phyloP scores from a whole-genome alignment of 352 stramenopile genomes.

The Pythium brachiatum region DNA sequence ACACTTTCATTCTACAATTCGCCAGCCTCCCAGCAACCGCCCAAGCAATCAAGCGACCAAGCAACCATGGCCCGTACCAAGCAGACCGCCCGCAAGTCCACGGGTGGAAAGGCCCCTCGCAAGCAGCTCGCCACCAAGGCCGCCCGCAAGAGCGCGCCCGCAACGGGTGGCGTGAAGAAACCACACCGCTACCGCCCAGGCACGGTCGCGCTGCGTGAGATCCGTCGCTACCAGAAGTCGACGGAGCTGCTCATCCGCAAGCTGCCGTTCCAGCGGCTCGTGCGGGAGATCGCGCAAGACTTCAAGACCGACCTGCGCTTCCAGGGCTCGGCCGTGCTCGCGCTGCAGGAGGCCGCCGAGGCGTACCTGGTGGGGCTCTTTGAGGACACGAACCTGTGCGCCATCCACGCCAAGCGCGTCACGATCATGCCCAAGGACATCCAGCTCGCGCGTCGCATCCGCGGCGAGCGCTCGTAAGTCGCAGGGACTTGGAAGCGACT shows the following conservation, averaged over 20 bases:
- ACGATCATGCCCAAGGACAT: neutral
- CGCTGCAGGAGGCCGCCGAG: neutral
- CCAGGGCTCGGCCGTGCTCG: conserved; percentile 27
- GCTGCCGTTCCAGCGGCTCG: conserved; percentile 90
- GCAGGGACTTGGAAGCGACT: no score
- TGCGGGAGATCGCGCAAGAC: conserved; percentile 66
- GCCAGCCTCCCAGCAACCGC: neutral
- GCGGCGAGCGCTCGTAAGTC: neutral
- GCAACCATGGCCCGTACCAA: conserved; percentile 1
- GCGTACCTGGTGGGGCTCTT: neutral
- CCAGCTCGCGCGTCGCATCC: neutral
- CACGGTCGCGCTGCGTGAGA: neutral
- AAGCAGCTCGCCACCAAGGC: conserved; percentile 4
- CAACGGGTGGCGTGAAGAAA: neutral
- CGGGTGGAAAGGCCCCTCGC: neutral
- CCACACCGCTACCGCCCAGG: neutral
- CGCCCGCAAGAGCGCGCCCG: neutral
- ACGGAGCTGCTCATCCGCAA: conserved; percentile 91
- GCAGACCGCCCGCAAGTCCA: conserved; percentile 2
- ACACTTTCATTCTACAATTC: neutral
- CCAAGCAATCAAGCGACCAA: neutral
- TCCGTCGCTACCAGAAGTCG: conserved; percentile 74
- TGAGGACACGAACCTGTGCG: neutral
- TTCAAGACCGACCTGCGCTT: conserved; percentile 51
- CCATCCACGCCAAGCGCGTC: neutral